These are phyloP conservation scores for Boletellus deceptivus DNA, from an alignment of 1,284 basidiomycete species.

Conservation along the genomic window DNA sequence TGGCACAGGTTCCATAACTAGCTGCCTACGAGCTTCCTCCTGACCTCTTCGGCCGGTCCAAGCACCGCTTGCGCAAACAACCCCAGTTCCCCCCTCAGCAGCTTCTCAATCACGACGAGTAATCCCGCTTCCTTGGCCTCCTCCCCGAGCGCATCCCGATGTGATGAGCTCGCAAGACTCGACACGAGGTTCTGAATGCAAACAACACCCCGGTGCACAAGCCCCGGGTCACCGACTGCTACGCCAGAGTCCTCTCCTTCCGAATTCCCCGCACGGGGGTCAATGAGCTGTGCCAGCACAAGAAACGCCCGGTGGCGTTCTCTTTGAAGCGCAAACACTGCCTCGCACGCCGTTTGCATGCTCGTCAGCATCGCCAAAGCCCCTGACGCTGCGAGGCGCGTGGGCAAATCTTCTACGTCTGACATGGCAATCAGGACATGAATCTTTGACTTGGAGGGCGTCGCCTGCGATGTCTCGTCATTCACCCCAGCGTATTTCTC, in stretches of 20 bases:
- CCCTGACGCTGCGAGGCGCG: constrained; percentile 82
- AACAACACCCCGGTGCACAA: constrained; percentile 74
- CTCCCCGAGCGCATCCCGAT: constrained; percentile 42
- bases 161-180: constrained; percentile 39
- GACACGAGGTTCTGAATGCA: constrained; percentile 65
- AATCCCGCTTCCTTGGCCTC: constrained; percentile 54
- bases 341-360: constrained; percentile 58
- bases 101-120: constrained; percentile 45
- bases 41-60: constrained; percentile 44
- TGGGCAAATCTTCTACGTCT: constrained; percentile 79
- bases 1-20: constrained; percentile 8
- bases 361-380: constrained; percentile 77
- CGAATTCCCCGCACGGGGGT: constrained; percentile 43
- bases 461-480: constrained; percentile 43
- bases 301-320: constrained; percentile 59
- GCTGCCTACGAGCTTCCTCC: constrained; percentile 36
- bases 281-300: constrained; percentile 64
- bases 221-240: constrained; percentile 48
- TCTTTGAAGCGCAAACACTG: constrained; percentile 60
- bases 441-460: constrained; percentile 60
- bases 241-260: constrained; percentile 35
- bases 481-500: constrained; percentile 59
- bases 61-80: constrained; percentile 35
- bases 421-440: constrained; percentile 83
- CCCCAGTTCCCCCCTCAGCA: constrained; percentile 42